These are phyloP conservation scores for Persicaria maculosa DNA, from an alignment of 148 eudicot genomes.

Conservation along the genomic window DNA sequence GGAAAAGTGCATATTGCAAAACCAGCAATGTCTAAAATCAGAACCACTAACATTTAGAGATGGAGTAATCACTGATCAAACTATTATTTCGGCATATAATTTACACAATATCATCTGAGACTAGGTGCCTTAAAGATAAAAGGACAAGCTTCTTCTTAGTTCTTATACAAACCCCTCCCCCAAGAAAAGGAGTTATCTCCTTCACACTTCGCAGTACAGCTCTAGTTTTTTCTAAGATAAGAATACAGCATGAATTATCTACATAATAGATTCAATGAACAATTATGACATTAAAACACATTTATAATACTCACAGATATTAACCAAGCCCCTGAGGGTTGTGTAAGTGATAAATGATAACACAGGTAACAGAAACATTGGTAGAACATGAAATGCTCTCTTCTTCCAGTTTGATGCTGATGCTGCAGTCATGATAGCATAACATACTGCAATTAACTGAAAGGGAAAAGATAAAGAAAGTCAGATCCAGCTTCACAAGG, in stretches of 20 bases:
- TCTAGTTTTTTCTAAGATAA: not conserved
- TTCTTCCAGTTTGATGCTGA: constrained; percentile 65
- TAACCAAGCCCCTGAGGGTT: constrained; percentile 45
- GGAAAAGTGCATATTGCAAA: constrained; percentile 1
- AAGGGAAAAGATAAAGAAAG: constrained; percentile 1
- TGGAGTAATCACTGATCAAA: not conserved
- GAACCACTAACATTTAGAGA: not conserved
- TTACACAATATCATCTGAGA: not conserved
- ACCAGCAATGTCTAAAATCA: not conserved
- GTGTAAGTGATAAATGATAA: constrained; percentile 44
- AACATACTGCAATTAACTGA: constrained; percentile 82
- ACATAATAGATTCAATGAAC: not conserved
- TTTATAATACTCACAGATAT: constrained; percentile 54
- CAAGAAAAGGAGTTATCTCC: not conserved
- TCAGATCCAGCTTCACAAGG: not conserved
- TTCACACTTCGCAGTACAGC: not conserved
- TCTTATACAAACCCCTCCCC: not conserved
- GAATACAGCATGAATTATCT: not conserved
- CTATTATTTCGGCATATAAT: not conserved
- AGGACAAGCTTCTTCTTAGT: not conserved
- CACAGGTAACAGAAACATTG: constrained; percentile 82
- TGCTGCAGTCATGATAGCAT: constrained; percentile 83
- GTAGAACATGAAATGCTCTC: constrained; percentile 82
- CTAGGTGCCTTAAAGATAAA: not conserved
- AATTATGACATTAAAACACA: not conserved